phyloP scores from a whole-genome alignment of 768 basidiomycete genomes.

The Tricholoma terreum region DNA sequence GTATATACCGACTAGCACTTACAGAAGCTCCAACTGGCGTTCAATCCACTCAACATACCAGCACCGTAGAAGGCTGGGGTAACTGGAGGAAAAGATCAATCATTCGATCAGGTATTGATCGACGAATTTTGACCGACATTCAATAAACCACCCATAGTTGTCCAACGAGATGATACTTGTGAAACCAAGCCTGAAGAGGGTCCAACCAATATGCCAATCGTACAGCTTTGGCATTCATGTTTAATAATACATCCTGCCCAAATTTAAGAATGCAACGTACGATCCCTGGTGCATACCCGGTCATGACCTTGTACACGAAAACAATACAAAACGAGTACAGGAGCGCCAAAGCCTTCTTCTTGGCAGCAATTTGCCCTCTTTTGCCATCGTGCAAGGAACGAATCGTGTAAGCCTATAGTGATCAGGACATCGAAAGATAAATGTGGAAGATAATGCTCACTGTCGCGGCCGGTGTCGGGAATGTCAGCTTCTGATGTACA shows the following conservation, averaged over 20 bases:
- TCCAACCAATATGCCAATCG: constrained; percentile 67
- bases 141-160: constrained; percentile 55
- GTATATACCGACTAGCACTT: constrained; percentile 15
- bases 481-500: constrained; percentile 57
- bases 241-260: not conserved
- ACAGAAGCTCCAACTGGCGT: constrained; percentile 58
- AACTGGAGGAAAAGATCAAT: constrained; percentile 21
- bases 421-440: not conserved
- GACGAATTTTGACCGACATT: constrained; percentile 34
- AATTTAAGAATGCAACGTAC: constrained; percentile 25
- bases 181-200: constrained; percentile 56
- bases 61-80: constrained; percentile 59
- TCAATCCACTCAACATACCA: constrained; percentile 56
- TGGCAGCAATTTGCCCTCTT: constrained; percentile 47
- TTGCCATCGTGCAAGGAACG: constrained; percentile 54
- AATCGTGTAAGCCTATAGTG: constrained; percentile 52
- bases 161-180: constrained; percentile 56
- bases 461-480: constrained; percentile 65
- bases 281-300: constrained; percentile 59
- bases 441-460: constrained; percentile 22
- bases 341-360: constrained; percentile 53
- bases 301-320: constrained; percentile 52
- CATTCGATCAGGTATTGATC: not conserved
- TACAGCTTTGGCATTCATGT: constrained; percentile 35
- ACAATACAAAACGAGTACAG: constrained; percentile 43